These are phyloP conservation scores for Datura wrightii DNA, from an alignment of 257 asterid species.

Conservation along the genomic window DNA sequence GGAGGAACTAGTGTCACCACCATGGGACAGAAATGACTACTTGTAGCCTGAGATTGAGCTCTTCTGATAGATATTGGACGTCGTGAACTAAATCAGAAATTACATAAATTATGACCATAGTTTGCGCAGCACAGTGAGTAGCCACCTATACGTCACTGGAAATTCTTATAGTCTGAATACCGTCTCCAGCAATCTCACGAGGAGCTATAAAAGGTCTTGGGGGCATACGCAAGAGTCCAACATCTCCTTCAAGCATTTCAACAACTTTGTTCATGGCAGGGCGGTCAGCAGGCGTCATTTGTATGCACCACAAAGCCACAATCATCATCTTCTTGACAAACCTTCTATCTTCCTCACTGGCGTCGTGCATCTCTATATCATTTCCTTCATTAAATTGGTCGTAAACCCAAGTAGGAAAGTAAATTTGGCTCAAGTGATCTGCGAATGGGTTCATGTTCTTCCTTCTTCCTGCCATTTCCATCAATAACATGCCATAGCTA, in stretches of 20 bases:
- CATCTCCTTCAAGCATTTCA: constrained; percentile 58
- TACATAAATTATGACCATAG: background rate
- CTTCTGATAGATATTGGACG: background rate
- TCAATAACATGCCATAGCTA: constrained; percentile 63
- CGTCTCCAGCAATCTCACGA: constrained; percentile 33
- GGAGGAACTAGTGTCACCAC: background rate
- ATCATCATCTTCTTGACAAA: constrained; percentile 59
- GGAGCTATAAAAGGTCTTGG: constrained; percentile 48
- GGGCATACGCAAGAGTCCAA: constrained; percentile 46
- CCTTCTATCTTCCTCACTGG: constrained; percentile 44
- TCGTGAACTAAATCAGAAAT: background rate
- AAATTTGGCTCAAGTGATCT: constrained; percentile 38
- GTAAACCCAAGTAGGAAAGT: constrained; percentile 62
- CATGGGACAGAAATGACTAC: background rate
- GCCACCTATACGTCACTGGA: background rate
- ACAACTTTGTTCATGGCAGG: constrained; percentile 55
- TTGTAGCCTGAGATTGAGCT: background rate
- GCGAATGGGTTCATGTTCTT: constrained; percentile 40
- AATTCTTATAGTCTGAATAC: background rate
- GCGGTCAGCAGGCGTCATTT: constrained; percentile 49
- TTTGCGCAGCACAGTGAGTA: background rate
- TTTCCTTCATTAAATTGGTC: constrained; percentile 46
- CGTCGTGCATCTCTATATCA: constrained; percentile 42
- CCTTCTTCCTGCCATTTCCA: constrained; percentile 57
- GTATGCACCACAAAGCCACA: constrained; percentile 67